These are phyloP conservation scores for Hypoxylon lenormandii DNA, from an alignment of 495 filamentous ascomycete species.

Conservation along the genomic window DNA sequence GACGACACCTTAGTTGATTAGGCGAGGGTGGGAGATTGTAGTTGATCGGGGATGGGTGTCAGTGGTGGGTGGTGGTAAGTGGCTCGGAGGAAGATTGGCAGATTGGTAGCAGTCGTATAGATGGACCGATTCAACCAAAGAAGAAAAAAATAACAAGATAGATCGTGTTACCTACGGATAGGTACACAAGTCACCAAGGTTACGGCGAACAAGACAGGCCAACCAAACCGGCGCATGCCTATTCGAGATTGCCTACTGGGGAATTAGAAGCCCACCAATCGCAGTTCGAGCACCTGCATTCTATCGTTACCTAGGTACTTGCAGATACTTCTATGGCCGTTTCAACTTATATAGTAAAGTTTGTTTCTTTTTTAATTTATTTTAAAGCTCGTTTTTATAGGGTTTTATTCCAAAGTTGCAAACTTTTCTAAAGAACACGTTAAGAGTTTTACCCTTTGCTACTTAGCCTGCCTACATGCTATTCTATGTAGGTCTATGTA, in stretches of 20 bases:
- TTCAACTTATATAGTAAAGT: constrained; percentile 15
- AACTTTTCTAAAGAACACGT: too few relatives aligned
- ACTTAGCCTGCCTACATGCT: too few relatives aligned
- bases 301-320: constrained; percentile 29
- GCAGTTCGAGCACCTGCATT: constrained; percentile 10
- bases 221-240: constrained; percentile 16
- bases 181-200: background rate
- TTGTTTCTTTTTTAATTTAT: too few relatives aligned
- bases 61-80: constrained; percentile 3
- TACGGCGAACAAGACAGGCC: constrained; percentile 1
- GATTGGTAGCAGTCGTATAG: background rate
- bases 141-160: constrained; percentile 12
- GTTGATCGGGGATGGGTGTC: constrained; percentile 10
- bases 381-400: background rate
- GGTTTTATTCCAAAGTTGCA: too few relatives aligned
- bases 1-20: constrained; percentile 25
- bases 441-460: too few relatives aligned
- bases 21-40: constrained; percentile 29
- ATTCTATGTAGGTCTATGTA: too few relatives aligned
- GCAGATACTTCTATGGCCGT: constrained; percentile 27
- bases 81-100: too few relatives aligned
- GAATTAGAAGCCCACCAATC: constrained; percentile 46
- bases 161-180: constrained; percentile 28
- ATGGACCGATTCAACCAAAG: constrained; percentile 21
- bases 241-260: constrained; percentile 41